Evolutionary conservation across 306 rosid species (phyloP), one percentile per base, ranked within the genome.

Genomic region (Gillenia trifoliata): DNA sequence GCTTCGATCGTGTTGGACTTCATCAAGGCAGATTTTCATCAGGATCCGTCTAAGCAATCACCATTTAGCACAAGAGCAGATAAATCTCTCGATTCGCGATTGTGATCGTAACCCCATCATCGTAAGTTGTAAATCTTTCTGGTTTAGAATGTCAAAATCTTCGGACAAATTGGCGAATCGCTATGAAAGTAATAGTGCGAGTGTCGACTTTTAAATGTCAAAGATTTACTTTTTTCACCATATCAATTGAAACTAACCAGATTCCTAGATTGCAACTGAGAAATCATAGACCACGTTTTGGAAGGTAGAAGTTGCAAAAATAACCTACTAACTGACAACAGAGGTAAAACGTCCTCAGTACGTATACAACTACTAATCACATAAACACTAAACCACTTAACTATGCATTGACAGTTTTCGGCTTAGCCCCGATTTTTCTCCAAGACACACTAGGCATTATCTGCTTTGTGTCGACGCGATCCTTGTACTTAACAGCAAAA

Each of bases 401-500:
- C 85, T 88, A 88, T 43, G 92, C 82, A 12, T 82, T 28, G 50
- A 90, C 75, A 77, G 97, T 93, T 77, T 73, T 91, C 12, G 93
- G 86, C 74, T 88, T 93, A 64, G 63, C 96, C 43, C 97, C 97
- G 16, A 85, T 80, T 77, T 90, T 90, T 81, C 81, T 87, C 98
- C 98, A 93, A 10, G 97, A 91, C 71, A 93, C 95, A 76, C 86
- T 88, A 8, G 98, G 98, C 98, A 93, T 91, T 36, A 93, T 93
- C 84, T 91, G 98, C 83, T 90, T 91, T 1, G 77, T 82, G 86
- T 93, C 97, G 3, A 93, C 90, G 4, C 97, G 95, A 76, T 86
- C 94, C 87, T 91, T 84, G 76, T 85, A 87, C 86, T 79, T 75
- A 7, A 91, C 25, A 20, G 98, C 83, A 66, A 89, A 91, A 86